phyloP scores from a whole-genome alignment of 129 eudicot genomes.

The Kitagawia praeruptora region DNA sequence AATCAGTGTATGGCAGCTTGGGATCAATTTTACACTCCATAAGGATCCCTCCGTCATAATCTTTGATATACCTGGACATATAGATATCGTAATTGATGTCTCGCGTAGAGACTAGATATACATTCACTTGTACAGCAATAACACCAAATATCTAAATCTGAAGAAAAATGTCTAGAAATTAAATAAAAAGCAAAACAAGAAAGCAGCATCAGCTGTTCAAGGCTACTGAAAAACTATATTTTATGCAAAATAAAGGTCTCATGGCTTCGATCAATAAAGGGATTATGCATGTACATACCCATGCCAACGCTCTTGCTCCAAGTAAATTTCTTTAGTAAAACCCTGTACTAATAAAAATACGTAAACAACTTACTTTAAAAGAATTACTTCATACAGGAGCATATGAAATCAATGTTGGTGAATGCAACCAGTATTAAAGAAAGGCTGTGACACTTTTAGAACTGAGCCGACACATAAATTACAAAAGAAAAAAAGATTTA shows the following conservation, averaged over 20 bases:
- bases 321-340: conserved; percentile 78
- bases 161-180: conserved; percentile 1
- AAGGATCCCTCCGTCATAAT: conserved; percentile 96
- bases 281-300: conserved; percentile 48
- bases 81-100: neutral
- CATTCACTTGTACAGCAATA: neutral
- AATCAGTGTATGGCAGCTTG: conserved; percentile 93
- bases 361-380: neutral
- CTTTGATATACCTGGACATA: conserved; percentile 70
- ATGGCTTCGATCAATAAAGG: neutral
- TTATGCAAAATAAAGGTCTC: neutral
- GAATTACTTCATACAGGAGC: neutral
- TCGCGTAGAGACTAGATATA: neutral
- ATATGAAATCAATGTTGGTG: neutral
- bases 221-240: neutral
- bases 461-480: neutral
- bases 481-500: neutral
- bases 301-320: conserved; percentile 91
- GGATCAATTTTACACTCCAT: conserved; percentile 99
- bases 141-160: neutral
- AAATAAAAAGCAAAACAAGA: neutral
- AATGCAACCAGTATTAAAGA: neutral
- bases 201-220: neutral
- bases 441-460: neutral
- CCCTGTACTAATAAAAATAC: conserved; percentile 40